Evolutionary conservation across 768 basidiomycete genomes (phyloP).

Genomic region (Tulasnella sp.): DNA sequence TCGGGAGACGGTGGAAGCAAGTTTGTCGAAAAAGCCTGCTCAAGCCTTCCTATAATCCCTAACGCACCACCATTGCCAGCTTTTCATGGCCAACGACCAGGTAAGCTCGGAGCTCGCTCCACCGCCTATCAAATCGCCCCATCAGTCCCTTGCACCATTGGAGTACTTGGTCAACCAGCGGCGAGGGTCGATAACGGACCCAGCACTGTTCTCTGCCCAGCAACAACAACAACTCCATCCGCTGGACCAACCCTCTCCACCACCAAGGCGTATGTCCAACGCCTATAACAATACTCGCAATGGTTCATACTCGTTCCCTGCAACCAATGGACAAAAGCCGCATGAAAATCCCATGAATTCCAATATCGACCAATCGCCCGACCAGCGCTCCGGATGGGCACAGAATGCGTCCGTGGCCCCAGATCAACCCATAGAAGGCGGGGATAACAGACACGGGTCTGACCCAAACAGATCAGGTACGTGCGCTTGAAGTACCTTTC

Average conservation of each 20-base stretch:
- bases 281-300: not conserved
- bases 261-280: not conserved
- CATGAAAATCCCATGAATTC: too few relatives aligned
- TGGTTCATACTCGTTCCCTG: slow-evolving; percentile 9
- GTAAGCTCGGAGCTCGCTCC: slow-evolving; percentile 3
- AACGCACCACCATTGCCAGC: too few relatives aligned
- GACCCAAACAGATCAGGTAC: too few relatives aligned
- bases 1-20: too few relatives aligned
- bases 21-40: too few relatives aligned
- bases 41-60: too few relatives aligned
- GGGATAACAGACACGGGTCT: not conserved
- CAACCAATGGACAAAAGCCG: slow-evolving; percentile 17
- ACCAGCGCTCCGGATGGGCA: too few relatives aligned
- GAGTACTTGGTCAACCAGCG: slow-evolving; percentile 61
- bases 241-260: slow-evolving; percentile 6
- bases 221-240: slow-evolving; percentile 21
- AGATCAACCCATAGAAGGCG: too few relatives aligned
- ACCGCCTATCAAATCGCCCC: slow-evolving; percentile 6
- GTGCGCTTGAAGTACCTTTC: too few relatives aligned
- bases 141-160: slow-evolving; percentile 53
- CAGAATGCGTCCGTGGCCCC: too few relatives aligned
- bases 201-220: slow-evolving; percentile 47
- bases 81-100: too few relatives aligned
- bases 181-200: slow-evolving; percentile 76
- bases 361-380: too few relatives aligned